Percentiles rank a stretch among this genome's conserved stretches.
Conservation (phyloP, 768 basidiomycete genomes). For the Panaeolus cyanescens region DNA sequence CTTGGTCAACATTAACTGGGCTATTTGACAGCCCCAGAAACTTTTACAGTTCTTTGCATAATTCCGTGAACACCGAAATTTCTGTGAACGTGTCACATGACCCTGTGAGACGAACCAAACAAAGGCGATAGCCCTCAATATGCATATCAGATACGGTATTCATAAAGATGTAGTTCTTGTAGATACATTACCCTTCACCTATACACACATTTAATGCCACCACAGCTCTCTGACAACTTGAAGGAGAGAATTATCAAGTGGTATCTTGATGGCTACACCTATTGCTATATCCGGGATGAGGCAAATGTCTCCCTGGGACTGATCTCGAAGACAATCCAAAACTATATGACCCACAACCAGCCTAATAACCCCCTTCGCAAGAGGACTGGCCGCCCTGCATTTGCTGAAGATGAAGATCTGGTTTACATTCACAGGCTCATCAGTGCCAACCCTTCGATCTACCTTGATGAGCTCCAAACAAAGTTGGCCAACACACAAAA, state of each 20-base stretch:
- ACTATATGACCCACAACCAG: constrained; percentile 8
- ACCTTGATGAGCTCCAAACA: constrained; percentile 34
- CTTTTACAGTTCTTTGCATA: too few species aligned
- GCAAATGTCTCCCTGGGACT: too few species aligned
- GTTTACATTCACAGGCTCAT: constrained; percentile 20
- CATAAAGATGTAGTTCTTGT: too few species aligned
- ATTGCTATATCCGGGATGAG: neutral
- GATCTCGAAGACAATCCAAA: constrained; percentile 8
- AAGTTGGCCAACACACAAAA: constrained; percentile 16
- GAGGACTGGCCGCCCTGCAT: neutral
- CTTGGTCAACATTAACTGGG: too few species aligned
- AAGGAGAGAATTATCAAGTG: constrained; percentile 4
- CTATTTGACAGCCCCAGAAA: too few species aligned
- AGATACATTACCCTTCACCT: too few species aligned
- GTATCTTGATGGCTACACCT: constrained; percentile 4
- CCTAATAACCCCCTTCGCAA: constrained; percentile 7
- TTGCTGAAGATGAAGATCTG: constrained; percentile 14
- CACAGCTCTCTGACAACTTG: constrained; percentile 1
- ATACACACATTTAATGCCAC: too few species aligned
- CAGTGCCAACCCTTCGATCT: constrained; percentile 24
- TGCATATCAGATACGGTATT: too few species aligned
- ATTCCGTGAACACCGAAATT: too few species aligned
- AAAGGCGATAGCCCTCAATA: too few species aligned
- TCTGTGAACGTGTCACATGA: too few species aligned
- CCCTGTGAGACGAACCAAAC: too few species aligned